Conservation (phyloP, 768 basidiomycete genomes). For the Sporobolomyces pararoseus region DNA sequence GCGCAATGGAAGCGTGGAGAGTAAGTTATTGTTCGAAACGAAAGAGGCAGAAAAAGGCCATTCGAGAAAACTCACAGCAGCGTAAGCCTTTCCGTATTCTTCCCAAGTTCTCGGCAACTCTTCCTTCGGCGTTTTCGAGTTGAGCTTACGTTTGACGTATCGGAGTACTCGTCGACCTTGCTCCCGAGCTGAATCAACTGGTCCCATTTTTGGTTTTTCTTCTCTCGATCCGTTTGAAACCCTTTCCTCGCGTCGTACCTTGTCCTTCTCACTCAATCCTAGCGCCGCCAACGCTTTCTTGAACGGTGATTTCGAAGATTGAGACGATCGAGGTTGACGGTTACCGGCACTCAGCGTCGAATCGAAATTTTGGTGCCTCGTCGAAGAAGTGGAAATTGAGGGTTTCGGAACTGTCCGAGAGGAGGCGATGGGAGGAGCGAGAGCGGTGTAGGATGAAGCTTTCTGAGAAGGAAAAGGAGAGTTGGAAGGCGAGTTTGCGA, state of each 20-base stretch:
- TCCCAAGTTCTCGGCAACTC: conserved; percentile 39
- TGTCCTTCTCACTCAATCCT: conserved; percentile 4
- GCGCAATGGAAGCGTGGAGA: no score
- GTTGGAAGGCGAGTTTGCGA: no score
- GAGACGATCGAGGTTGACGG: not conserved
- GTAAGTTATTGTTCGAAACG: no score
- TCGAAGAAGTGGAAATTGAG: not conserved
- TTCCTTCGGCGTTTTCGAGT: conserved; percentile 36
- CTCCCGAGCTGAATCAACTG: conserved; percentile 8
- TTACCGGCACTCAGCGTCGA: not conserved
- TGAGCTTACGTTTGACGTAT: conserved; percentile 32
- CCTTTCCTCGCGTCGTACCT: not conserved
- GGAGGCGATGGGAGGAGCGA: not conserved
- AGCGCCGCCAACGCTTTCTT: conserved; percentile 15
- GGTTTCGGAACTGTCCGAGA: not conserved
- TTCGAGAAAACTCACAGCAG: conserved; percentile 33
- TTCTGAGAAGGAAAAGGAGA: not conserved
- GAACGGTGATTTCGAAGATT: conserved; percentile 50
- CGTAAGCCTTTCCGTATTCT: conserved; percentile 35
- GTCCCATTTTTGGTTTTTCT: not conserved
- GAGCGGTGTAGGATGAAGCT: not conserved
- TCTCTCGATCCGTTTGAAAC: not conserved
- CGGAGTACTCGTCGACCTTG: conserved; percentile 1
- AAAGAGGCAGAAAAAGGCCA: no score
- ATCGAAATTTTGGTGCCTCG: conserved; percentile 2